Percentiles rank a stretch among this genome's conserved stretches.
phyloP scores from a whole-genome alignment of 2,329 filamentous ascomycete genomes.

The Lizonia empirigonia region DNA sequence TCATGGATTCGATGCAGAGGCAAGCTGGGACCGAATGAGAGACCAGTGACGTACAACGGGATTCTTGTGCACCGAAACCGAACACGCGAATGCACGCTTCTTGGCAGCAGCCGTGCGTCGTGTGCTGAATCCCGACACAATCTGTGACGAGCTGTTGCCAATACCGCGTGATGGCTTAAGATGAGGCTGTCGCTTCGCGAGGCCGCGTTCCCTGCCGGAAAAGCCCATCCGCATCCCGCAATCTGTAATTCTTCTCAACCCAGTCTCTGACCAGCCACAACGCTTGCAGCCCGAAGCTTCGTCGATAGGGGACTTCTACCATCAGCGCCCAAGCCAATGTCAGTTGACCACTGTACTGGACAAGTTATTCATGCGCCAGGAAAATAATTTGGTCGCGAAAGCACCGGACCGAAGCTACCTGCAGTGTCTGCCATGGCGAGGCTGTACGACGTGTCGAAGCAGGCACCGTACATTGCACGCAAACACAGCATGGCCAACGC shows the following conservation, averaged over 20 bases:
- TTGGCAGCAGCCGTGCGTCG: constrained; percentile 27
- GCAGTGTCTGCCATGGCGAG: constrained; percentile 19
- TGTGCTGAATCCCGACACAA: constrained; percentile 7
- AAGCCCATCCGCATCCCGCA: constrained; percentile 15
- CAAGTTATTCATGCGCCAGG: constrained; percentile 18
- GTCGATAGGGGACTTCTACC: constrained; percentile 15
- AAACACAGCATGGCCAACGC: constrained; percentile 31
- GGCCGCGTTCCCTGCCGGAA: constrained; percentile 7
- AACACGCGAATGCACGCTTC: constrained; percentile 13
- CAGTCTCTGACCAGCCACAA: constrained; percentile 24
- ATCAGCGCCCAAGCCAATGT: constrained; percentile 25
- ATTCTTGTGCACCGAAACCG: constrained; percentile 9
- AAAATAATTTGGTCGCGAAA: no score
- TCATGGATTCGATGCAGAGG: constrained; percentile 19
- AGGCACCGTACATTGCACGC: constrained; percentile 21
- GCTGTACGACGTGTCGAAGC: constrained; percentile 24
- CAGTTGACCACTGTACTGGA: constrained; percentile 21
- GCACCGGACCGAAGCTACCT: constrained; percentile 1
- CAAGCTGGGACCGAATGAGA: constrained; percentile 10
- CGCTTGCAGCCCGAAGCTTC: constrained; percentile 21
- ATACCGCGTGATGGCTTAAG: constrained; percentile 29
- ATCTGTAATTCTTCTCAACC: constrained; percentile 15
- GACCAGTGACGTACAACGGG: constrained; percentile 16
- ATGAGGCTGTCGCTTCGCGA: constrained; percentile 27
- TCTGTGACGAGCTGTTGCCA: constrained; percentile 27